These are phyloP conservation scores for Irpex rosettiformis DNA, from an alignment of 1,284 basidiomycete species.

Conservation along the genomic window DNA sequence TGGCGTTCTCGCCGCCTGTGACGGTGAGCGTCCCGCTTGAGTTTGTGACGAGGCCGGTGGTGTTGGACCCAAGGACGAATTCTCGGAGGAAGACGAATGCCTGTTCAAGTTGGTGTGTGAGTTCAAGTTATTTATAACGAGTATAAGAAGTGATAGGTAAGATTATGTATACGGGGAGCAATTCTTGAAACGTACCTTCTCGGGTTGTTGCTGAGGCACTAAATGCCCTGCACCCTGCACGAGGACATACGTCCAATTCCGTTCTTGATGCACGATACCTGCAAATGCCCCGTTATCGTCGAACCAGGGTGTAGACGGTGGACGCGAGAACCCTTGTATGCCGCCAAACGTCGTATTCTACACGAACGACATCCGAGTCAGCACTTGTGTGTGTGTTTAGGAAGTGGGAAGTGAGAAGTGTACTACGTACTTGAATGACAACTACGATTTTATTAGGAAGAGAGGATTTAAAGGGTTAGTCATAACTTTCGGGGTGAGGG, in stretches of 20 bases:
- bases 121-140: not conserved
- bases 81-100: slow-evolving; percentile 25
- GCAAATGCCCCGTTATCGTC: slow-evolving; percentile 57
- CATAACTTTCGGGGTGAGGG: too few species aligned
- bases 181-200: slow-evolving; percentile 38
- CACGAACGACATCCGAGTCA: not conserved
- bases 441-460: slow-evolving; percentile 34
- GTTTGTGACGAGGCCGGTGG: slow-evolving; percentile 23
- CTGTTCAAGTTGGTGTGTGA: too few species aligned
- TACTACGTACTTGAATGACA: slow-evolving; percentile 49
- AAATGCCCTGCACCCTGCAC: slow-evolving; percentile 57
- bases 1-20: slow-evolving; percentile 19
- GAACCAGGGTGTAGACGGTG: slow-evolving; percentile 63
- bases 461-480: too few species aligned
- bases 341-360: slow-evolving; percentile 78
- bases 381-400: not conserved
- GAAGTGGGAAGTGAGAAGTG: not conserved
- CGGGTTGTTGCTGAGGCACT: slow-evolving; percentile 46
- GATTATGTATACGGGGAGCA: not conserved
- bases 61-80: slow-evolving; percentile 28
- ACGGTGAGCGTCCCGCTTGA: slow-evolving; percentile 1
- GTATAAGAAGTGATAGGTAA: not conserved
- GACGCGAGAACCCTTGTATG: slow-evolving; percentile 61
- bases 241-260: slow-evolving; percentile 63
- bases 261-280: slow-evolving; percentile 71